Conservation (phyloP, 2,329 filamentous ascomycete species). For the Pseudogymnoascus verrucosus region DNA sequence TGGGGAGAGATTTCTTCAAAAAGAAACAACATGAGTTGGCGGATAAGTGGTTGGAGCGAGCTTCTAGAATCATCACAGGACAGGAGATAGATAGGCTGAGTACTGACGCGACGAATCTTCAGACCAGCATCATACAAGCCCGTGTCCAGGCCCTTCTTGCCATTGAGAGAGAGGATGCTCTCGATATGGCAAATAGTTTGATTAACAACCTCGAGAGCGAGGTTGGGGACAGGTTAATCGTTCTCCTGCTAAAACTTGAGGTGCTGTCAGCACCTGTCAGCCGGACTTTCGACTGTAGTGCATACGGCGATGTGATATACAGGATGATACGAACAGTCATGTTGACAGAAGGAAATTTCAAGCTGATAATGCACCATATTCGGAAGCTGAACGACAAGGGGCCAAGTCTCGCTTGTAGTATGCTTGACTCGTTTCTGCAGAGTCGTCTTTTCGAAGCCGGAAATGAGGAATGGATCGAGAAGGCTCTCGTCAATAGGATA, state of each 20-base stretch:
- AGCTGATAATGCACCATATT: conserved; percentile 58
- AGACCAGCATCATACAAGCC: conserved; percentile 57
- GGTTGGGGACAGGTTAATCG: conserved; percentile 50
- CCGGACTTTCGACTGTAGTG: conserved; percentile 40
- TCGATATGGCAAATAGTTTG: conserved; percentile 47
- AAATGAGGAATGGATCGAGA: conserved; percentile 57
- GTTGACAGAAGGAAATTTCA: conserved; percentile 56
- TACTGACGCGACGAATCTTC: conserved; percentile 53
- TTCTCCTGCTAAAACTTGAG: conserved; percentile 62
- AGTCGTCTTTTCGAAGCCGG: conserved; percentile 44
- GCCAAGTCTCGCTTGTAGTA: conserved; percentile 38
- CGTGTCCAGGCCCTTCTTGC: conserved; percentile 49
- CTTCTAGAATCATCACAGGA: conserved; percentile 48
- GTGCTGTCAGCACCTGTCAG: conserved; percentile 44
- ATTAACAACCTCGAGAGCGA: conserved; percentile 55
- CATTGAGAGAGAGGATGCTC: conserved; percentile 35
- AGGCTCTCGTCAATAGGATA: conserved; percentile 57
- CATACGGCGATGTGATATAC: conserved; percentile 46
- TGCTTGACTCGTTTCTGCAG: conserved; percentile 57
- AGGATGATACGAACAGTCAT: conserved; percentile 54
- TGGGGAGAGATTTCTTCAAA: conserved; percentile 53
- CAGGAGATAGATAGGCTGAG: conserved; percentile 50
- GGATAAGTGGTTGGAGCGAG: conserved; percentile 65
- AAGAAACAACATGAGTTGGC: conserved; percentile 48
- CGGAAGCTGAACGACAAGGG: conserved; percentile 53